Base-by-base conservation (phyloP, 2,329 filamentous ascomycete genomes). In the Pseudogymnoascus sp. region DNA sequence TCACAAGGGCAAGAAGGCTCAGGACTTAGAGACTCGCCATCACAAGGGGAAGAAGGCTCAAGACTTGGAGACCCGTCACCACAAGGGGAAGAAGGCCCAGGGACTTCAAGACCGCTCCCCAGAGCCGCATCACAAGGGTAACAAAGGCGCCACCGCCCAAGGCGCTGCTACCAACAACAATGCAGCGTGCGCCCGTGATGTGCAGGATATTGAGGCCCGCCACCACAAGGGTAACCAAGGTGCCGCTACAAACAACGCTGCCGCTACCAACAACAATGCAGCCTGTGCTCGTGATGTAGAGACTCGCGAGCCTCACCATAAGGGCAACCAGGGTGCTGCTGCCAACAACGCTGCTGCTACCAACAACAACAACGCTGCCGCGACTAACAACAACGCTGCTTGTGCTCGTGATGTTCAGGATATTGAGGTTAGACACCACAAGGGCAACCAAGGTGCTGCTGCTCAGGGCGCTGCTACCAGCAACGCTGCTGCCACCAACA, bases 241-340 rank as follows among this genome's bases (percentile, higher is more conserved):
- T 3, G 38, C 38, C 19, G 38, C 38, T 16, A n/a, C 63, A 62
- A n/a, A 19, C 55, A n/a, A 63, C 5, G 19, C 41, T 14, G 19
- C 41, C 12, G 6, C 62, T 49, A 26, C 55, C 60, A 6, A 49
- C 37, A 26, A 23, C 49, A 52, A 21, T 8, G 41, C 14, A 2
- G 41, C 41, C 6, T 45, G 41, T 14, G 49, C 60, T 12, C 63
- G 61, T 1, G 62, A 63, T 12, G 7, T 63, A 49, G 58, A 59
- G 7, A 8, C 66, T 10, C 61, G 55, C 23, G 52, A 61, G 16
- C 16, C 45, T 12, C 37, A 43, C 10, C 21, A 60, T 12, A 49
- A 49, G 43, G 43, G 43, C 21, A 43, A 43, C 39, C 66, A 70
- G 10, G 69, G 68, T 19, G 23, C 43, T 49, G 23, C 43, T 14